Evolutionary conservation across 495 filamentous ascomycete genomes (phyloP).

Genomic region (Haplographium delicatum): DNA sequence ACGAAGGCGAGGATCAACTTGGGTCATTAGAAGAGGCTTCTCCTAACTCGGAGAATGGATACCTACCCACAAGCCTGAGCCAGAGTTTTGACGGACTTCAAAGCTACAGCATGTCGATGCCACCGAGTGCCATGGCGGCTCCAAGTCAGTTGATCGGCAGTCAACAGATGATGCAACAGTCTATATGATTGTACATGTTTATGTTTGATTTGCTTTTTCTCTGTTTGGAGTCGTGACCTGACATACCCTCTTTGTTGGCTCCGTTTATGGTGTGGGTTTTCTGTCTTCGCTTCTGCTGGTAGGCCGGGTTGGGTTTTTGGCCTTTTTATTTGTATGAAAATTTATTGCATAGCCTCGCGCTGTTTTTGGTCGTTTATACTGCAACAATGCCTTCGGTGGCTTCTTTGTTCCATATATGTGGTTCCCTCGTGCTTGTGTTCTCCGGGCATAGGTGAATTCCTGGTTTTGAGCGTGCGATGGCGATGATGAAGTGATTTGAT

Average conservation of each 20-base stretch:
- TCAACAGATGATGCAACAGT: slow-evolving; percentile 24
- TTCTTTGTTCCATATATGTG: slow-evolving; percentile 2
- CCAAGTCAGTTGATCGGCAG: slow-evolving; percentile 38
- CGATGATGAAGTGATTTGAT: too few species aligned
- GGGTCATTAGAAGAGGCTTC: slow-evolving; percentile 72
- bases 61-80: slow-evolving; percentile 41
- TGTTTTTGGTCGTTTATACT: slow-evolving; percentile 13
- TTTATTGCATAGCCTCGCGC: slow-evolving; percentile 29
- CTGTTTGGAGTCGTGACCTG: too few species aligned
- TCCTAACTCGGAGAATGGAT: slow-evolving; percentile 55
- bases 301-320: neutral
- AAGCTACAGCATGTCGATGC: slow-evolving; percentile 50
- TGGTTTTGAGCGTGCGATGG: too few species aligned
- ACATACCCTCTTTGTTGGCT: too few species aligned
- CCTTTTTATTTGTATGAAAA: slow-evolving; percentile 19
- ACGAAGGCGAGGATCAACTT: slow-evolving; percentile 62
- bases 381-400: too few species aligned
- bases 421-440: too few species aligned
- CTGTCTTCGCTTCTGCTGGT: slow-evolving; percentile 16
- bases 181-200: slow-evolving; percentile 13
- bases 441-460: too few species aligned
- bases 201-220: slow-evolving; percentile 1
- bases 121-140: slow-evolving; percentile 39
- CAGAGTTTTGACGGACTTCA: slow-evolving; percentile 32
- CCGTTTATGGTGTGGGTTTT: neutral